A percentile compares a stretch with the other conserved stretches of the same genome.
phyloP scores from a whole-genome alignment of 2,329 filamentous ascomycete genomes.

The Balansia obtecta region DNA sequence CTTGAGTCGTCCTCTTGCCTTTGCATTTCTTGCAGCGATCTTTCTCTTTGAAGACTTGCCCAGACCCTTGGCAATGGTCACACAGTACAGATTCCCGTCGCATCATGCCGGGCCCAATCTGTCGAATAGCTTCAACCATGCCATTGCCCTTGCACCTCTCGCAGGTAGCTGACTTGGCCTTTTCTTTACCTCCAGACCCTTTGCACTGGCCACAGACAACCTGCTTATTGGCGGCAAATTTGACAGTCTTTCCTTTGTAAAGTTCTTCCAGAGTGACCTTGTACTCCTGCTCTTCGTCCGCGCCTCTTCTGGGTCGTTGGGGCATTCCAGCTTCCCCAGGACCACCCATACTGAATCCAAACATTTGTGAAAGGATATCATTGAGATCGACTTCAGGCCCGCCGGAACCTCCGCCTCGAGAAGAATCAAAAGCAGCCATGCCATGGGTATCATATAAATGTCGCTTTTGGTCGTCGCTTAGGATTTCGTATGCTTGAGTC shows the following conservation, averaged over 20 bases:
- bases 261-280: constrained; percentile 85
- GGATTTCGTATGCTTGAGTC: constrained; percentile 93
- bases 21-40: constrained; percentile 99
- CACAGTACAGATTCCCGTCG: constrained; percentile 71
- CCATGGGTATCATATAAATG: constrained; percentile 85
- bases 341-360: constrained; percentile 59
- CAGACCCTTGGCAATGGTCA: constrained; percentile 73
- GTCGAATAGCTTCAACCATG: constrained; percentile 62
- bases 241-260: constrained; percentile 97
- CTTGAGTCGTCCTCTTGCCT: constrained; percentile 71
- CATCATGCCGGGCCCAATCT: constrained; percentile 77
- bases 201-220: constrained; percentile 80
- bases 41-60: constrained; percentile 84
- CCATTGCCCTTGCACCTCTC: constrained; percentile 75
- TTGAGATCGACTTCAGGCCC: constrained; percentile 73
- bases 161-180: constrained; percentile 73
- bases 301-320: constrained; percentile 55
- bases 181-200: constrained; percentile 82
- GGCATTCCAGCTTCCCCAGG: constrained; percentile 40
- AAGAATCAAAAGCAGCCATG: constrained; percentile 88
- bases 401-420: constrained; percentile 50
- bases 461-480: constrained; percentile 89
- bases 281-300: constrained; percentile 82
- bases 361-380: constrained; percentile 90
- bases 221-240: constrained; percentile 92